Evolutionary conservation across 2,329 filamentous ascomycete genomes (phyloP).

Genomic region (Alternaria atra): DNA sequence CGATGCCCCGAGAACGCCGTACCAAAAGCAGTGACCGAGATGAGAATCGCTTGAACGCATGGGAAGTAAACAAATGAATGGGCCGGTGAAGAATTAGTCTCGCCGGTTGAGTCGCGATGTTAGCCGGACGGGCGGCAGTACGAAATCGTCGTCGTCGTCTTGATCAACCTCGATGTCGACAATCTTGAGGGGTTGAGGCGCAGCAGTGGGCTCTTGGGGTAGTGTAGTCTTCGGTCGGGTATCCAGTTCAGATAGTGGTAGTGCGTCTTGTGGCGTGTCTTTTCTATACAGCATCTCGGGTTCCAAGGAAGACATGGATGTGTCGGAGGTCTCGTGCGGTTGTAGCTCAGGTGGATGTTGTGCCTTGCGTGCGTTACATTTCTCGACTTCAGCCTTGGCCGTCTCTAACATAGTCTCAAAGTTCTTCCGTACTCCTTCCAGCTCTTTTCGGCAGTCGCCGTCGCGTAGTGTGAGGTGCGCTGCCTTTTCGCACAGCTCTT

Average conservation of each 20-base stretch:
- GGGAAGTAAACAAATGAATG: conserved; percentile 18
- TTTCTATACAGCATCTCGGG: conserved; percentile 25
- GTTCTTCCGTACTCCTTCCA: conserved; percentile 72
- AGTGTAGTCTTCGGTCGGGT: conserved; percentile 16
- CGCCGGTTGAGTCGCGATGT: conserved; percentile 40
- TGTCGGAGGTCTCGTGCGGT: conserved; percentile 28
- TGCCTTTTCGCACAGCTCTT: conserved; percentile 82
- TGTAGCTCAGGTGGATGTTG: conserved; percentile 20
- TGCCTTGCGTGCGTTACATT: conserved; percentile 29
- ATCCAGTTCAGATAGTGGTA: conserved; percentile 13
- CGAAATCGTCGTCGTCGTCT: conserved; percentile 43
- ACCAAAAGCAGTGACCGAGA: conserved; percentile 18
- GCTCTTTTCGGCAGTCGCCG: conserved; percentile 82
- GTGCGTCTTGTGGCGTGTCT: conserved; percentile 24
- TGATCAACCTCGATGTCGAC: conserved; percentile 51
- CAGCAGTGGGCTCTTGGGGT: conserved; percentile 9
- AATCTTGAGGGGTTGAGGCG: conserved; percentile 25
- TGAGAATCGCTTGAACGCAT: conserved; percentile 43
- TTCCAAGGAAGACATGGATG: conserved; percentile 26
- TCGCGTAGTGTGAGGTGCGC: conserved; percentile 90
- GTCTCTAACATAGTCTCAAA: conserved; percentile 70
- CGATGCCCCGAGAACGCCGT: conserved; percentile 20
- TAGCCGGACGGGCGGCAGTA: conserved; percentile 49
- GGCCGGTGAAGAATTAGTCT: conserved; percentile 13
- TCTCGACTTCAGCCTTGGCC: conserved; percentile 57